Base-by-base conservation (phyloP, 2,329 filamentous ascomycete genomes). In the Diatrype stigma region DNA sequence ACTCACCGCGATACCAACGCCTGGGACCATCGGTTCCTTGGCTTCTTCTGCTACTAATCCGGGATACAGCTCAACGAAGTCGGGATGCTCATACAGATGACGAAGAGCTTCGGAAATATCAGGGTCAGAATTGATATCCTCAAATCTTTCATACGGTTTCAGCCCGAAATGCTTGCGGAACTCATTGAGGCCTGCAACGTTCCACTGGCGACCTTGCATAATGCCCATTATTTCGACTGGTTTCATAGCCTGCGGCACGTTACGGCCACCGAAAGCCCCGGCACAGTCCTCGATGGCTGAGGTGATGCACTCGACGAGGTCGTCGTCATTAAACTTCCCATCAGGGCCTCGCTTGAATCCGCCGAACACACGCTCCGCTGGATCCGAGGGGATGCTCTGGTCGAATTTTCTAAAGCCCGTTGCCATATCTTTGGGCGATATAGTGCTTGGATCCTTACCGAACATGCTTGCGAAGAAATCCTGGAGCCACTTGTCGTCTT, bases 91-190 rank as follows among this genome's bases (percentile, higher is more conserved):
- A 65, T 91, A 91, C 11, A 94, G 75, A 50, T 84, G 75, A 16
- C 78, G 75, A 4, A 91, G 76, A 23, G 82, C 74, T 45, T 86
- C 77, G 2, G 87, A 81, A 16, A 93, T 80, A 14, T 81, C 79
- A 0, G 85, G 85, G 58, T 94, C 86, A 0, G 85, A 83, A 67
- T 92, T 94, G 71, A 95, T 91, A 47, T 92, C 88, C 65, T 92
- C 87, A 53, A 95, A 95, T 0, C 77, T 87, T 21, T 85, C 81
- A 63, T 95, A 86, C 0, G 82, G 80, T 69, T 88, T 87, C 6
- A 96, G 74, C 2, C 85, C 84, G 60, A 93, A 92, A 71, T 91
- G 88, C 65, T 87, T 85, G 48, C 90, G 81, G 75, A 94, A 95
- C 72, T 94, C 90, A 63, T 95, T 95, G 54, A 95, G 74, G 0